Conservation (phyloP, 2,329 filamentous ascomycete species). For the Zymoseptoria crescenta region DNA sequence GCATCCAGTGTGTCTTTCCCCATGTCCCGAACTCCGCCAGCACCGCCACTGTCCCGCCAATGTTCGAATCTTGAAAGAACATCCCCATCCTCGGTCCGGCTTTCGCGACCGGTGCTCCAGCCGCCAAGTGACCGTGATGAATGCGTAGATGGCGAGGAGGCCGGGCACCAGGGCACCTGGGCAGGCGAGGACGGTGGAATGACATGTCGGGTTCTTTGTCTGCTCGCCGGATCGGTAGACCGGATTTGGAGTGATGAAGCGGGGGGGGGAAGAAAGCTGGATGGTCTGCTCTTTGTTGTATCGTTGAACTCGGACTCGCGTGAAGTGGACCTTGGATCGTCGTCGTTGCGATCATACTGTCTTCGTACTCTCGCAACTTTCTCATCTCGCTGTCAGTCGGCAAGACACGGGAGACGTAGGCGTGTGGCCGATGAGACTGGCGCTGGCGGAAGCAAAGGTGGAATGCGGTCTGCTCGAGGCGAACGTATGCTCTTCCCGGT, state of each 20-base stretch:
- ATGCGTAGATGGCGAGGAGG: not conserved
- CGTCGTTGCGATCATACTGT: not conserved
- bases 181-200: too few species aligned
- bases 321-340: not conserved
- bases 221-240: not conserved
- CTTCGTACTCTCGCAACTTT: not conserved
- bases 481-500: not conserved
- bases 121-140: not conserved
- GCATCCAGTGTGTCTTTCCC: too few species aligned
- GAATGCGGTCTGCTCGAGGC: too few species aligned
- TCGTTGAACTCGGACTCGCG: not conserved
- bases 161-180: not conserved
- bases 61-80: too few species aligned
- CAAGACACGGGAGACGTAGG: not conserved
- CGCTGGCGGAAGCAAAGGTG: too few species aligned
- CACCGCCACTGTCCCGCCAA: too few species aligned
- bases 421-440: too few species aligned
- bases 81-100: too few species aligned
- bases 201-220: not conserved
- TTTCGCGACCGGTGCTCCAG: too few species aligned
- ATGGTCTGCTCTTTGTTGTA: not conserved
- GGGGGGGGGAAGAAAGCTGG: not conserved
- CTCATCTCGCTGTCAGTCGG: not conserved
- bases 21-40: too few species aligned
- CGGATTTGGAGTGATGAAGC: too few species aligned